A percentile compares a stretch with the other conserved stretches of the same genome.
These are phyloP conservation scores for Calonectria henricotiae DNA, from an alignment of 2,329 filamentous ascomycete genomes.

Conservation along the genomic window DNA sequence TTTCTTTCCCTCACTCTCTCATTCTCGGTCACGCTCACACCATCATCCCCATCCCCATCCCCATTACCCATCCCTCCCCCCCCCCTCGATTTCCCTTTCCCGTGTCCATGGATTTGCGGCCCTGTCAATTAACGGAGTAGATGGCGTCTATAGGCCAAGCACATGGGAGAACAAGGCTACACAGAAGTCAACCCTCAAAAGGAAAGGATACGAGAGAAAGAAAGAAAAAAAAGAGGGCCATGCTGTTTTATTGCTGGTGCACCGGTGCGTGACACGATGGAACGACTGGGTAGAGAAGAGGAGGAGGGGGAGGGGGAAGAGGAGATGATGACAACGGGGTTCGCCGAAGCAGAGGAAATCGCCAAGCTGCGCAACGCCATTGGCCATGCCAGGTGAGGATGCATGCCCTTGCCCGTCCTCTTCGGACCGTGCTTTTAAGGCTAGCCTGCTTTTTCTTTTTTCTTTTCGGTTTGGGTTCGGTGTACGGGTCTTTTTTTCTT, in stretches of 20 bases:
- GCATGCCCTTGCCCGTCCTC: constrained; percentile 9
- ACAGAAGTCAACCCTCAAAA: not conserved
- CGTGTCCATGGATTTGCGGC: not conserved
- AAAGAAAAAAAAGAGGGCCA: not conserved
- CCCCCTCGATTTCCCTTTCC: not conserved
- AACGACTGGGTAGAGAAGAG: not conserved
- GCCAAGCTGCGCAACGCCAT: constrained; percentile 1
- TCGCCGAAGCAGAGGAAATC: constrained; percentile 17
- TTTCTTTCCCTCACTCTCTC: not conserved
- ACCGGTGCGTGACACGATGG: not conserved
- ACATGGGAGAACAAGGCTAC: no score
- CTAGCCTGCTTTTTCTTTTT: constrained; percentile 1
- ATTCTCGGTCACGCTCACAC: not conserved
- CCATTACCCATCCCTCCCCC: not conserved
- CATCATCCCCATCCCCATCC: not conserved
- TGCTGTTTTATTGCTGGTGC: not conserved
- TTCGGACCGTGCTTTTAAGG: not conserved
- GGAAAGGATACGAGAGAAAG: not conserved
- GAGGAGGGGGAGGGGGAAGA: not conserved
- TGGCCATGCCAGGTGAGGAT: constrained; percentile 8
- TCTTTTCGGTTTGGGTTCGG: constrained; percentile 8
- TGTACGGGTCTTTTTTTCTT: not conserved
- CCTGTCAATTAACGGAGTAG: not conserved
- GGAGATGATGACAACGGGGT: constrained; percentile 25
- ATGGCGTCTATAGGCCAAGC: not conserved